Percentiles rank a stretch among this genome's conserved stretches.
Evolutionary conservation across 331 rosid species (phyloP).

Genomic region (Quercus phellos): DNA sequence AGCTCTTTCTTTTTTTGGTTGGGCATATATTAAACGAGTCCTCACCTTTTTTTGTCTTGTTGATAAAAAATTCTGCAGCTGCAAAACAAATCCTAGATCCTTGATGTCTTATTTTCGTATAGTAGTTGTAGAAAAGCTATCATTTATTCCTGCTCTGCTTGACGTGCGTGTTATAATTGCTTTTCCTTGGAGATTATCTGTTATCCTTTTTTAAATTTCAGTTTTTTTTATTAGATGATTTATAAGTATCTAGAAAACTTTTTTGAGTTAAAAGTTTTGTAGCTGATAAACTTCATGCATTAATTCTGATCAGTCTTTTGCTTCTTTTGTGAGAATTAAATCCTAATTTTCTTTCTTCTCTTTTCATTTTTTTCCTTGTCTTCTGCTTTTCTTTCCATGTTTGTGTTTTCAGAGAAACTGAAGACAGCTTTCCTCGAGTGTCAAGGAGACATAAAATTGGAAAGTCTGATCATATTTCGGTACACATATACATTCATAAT

Average conservation of each 20-base stretch:
- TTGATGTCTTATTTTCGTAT: too few relatives aligned
- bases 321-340: neutral
- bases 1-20: neutral
- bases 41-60: too few relatives aligned
- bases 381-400: conserved; percentile 1
- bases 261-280: too few relatives aligned
- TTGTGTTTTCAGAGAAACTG: conserved; percentile 34
- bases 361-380: neutral
- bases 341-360: neutral
- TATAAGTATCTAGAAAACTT: too few relatives aligned
- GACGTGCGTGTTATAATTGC: neutral
- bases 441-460: conserved; percentile 55
- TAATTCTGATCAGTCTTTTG: too few relatives aligned
- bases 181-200: too few relatives aligned
- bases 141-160: neutral
- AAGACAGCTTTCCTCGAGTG: conserved; percentile 46
- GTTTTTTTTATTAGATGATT: too few relatives aligned
- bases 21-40: neutral
- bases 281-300: too few relatives aligned
- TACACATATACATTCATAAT: conserved; percentile 46
- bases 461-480: conserved; percentile 64
- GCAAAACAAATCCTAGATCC: too few relatives aligned
- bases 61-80: too few relatives aligned
- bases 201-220: too few relatives aligned
- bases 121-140: too few relatives aligned